phyloP scores from a whole-genome alignment of 352 stramenopile species.

The Globisporangium lucens region DNA sequence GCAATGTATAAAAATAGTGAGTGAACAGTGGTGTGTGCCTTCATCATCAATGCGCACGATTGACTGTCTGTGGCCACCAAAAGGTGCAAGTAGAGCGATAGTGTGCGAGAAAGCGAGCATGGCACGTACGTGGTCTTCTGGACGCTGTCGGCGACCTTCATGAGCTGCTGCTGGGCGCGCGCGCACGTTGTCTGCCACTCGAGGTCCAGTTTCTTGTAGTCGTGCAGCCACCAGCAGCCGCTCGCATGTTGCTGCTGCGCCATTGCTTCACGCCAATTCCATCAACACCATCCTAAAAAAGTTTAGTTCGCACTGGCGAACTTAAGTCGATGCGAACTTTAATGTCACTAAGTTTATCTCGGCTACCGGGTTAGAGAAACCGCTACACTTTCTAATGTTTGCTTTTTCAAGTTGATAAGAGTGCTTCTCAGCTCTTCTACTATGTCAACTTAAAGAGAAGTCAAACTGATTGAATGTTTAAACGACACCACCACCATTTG shows the following conservation, averaged over 20 bases:
- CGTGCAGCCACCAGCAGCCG: constrained; percentile 61
- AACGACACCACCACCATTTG: not conserved
- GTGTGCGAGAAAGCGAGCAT: not conserved
- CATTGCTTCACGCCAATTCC: not conserved
- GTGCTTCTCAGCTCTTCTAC: no score
- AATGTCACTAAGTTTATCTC: no score
- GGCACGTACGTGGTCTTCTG: constrained; percentile 71
- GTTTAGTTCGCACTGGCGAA: no score
- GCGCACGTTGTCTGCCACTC: constrained; percentile 55
- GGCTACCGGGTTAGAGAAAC: no score
- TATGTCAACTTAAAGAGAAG: no score
- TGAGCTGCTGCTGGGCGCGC: constrained; percentile 57
- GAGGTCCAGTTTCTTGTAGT: constrained; percentile 58
- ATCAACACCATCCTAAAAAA: not conserved
- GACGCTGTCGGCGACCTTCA: constrained; percentile 61
- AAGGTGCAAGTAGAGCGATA: not conserved
- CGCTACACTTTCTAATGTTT: no score
- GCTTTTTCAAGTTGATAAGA: no score
- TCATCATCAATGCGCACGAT: not conserved
- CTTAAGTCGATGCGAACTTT: no score
- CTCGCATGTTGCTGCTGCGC: constrained; percentile 13
- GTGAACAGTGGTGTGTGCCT: not conserved
- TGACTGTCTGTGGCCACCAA: not conserved
- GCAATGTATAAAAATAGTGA: not conserved
- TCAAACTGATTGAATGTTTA: not conserved